phyloP scores from a whole-genome alignment of 2,329 filamentous ascomycete species.

The Cordyceps cateniannulata region DNA sequence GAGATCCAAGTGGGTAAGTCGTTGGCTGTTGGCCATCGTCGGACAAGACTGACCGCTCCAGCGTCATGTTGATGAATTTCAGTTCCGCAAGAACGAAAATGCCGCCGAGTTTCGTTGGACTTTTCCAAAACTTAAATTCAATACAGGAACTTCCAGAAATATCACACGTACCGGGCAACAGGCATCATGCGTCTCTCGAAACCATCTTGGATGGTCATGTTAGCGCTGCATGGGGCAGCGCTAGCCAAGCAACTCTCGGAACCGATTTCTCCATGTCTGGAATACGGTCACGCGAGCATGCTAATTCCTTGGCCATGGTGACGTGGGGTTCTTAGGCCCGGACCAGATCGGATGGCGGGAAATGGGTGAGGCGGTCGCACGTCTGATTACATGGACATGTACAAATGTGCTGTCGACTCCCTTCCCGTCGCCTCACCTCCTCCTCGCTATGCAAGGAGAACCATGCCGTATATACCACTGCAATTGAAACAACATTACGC shows the following conservation, averaged over 20 bases:
- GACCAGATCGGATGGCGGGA: too few species aligned
- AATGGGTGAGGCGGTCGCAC: too few species aligned
- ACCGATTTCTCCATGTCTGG: background rate
- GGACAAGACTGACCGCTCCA: background rate
- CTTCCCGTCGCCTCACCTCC: background rate
- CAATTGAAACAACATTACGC: too few species aligned
- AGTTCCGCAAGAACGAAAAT: too few species aligned
- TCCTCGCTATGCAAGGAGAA: conserved; percentile 26
- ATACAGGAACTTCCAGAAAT: too few species aligned
- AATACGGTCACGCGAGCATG: background rate
- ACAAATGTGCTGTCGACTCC: background rate
- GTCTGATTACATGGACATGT: too few species aligned
- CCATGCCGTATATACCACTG: too few species aligned
- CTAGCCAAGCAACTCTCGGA: background rate
- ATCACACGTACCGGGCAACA: too few species aligned
- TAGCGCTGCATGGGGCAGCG: too few species aligned
- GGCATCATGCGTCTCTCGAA: background rate
- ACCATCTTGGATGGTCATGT: background rate
- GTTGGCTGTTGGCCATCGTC: background rate
- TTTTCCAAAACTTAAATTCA: too few species aligned
- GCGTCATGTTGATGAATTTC: background rate
- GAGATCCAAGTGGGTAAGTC: background rate
- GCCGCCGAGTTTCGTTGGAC: too few species aligned
- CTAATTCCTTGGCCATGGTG: conserved; percentile 2
- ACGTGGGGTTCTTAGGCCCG: background rate